These are phyloP conservation scores for Carex cristatella DNA, from an alignment of 176 grass and related monocot species.

Conservation along the genomic window DNA sequence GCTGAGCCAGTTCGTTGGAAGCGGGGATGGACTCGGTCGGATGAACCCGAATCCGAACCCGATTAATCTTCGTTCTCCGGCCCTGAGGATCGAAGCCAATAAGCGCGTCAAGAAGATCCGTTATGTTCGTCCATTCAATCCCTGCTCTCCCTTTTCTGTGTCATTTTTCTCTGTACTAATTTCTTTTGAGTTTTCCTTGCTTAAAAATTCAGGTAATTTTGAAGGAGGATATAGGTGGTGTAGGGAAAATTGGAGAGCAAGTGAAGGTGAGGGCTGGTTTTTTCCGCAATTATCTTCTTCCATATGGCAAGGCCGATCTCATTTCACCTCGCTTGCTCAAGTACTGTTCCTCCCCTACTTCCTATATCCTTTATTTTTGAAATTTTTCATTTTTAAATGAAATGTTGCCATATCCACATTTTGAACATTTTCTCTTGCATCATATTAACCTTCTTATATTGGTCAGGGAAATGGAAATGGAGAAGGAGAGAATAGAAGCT, in stretches of 20 bases:
- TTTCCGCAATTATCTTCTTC: conserved; percentile 88
- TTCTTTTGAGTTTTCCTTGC: background rate
- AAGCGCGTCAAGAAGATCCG: conserved; percentile 20
- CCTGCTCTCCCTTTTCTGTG: background rate
- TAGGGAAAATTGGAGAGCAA: conserved; percentile 63
- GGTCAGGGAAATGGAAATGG: conserved; percentile 74
- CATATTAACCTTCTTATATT: background rate
- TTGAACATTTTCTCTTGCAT: background rate
- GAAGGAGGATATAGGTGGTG: conserved; percentile 54
- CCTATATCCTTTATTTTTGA: background rate
- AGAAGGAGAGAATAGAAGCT: conserved; percentile 83
- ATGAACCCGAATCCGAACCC: background rate
- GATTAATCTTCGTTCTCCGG: background rate
- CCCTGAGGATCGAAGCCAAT: conserved; percentile 16
- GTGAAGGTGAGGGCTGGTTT: conserved; percentile 82
- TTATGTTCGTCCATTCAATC: background rate
- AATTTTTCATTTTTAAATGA: background rate
- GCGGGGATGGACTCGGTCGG: background rate
- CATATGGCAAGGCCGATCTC: conserved; percentile 68
- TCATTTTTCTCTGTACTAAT: background rate
- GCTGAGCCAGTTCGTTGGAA: background rate
- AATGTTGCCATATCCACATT: background rate
- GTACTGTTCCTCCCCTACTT: conserved; percentile 32
- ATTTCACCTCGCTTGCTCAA: conserved; percentile 71
- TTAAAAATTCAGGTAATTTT: conserved; percentile 48